Evolutionary conservation across 495 filamentous ascomycete genomes (phyloP).

Genomic region (Aspergillus sparsus): DNA sequence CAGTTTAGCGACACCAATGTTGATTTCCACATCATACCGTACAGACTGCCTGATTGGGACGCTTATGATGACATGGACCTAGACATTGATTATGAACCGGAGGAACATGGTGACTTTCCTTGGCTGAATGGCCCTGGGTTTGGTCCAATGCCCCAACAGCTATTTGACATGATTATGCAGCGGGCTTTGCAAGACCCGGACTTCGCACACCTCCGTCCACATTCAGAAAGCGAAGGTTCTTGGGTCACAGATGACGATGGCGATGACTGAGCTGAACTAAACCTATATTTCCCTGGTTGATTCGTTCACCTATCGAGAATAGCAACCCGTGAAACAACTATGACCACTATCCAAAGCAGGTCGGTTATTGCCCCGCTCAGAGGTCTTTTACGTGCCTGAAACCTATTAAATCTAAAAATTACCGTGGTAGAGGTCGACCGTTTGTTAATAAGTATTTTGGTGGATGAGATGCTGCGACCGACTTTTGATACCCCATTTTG

Average conservation of each 20-base stretch:
- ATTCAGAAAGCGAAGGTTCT: not conserved
- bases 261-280: not conserved
- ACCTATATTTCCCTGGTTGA: no score
- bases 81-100: conserved; percentile 7
- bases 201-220: not conserved
- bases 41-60: conserved; percentile 8
- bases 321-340: no score
- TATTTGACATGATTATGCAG: conserved; percentile 6
- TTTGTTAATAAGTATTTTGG: no score
- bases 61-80: conserved; percentile 14
- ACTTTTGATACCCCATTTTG: no score
- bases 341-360: no score
- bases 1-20: conserved; percentile 28
- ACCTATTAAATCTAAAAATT: no score
- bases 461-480: no score
- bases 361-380: no score
- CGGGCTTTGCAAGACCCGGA: conserved; percentile 1
- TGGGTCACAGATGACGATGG: conserved; percentile 9
- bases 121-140: not conserved
- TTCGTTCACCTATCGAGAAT: no score
- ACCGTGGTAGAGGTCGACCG: no score
- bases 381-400: no score
- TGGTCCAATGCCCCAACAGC: not conserved
- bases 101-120: not conserved
- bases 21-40: conserved; percentile 25